These are phyloP conservation scores for Myxozyma vanderwaltii DNA, from an alignment of 805 yeast species.

Conservation along the genomic window DNA sequence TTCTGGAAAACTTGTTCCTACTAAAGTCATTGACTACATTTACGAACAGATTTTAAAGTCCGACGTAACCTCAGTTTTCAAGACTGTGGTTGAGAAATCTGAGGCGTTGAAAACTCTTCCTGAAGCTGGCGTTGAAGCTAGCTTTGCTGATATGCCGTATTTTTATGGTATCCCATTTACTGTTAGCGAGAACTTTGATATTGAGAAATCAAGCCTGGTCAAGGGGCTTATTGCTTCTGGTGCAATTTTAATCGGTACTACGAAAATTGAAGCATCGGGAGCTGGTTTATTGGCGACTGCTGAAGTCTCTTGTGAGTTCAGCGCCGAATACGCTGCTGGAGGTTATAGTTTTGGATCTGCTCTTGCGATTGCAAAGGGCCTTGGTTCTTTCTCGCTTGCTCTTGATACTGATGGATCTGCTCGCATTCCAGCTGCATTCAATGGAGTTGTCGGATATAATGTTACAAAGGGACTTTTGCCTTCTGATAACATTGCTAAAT, in stretches of 20 bases:
- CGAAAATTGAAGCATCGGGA: constrained; percentile 23
- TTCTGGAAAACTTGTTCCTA: constrained; percentile 17
- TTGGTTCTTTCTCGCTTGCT: constrained; percentile 25
- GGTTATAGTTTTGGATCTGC: constrained; percentile 32
- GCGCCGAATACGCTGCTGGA: constrained; percentile 24
- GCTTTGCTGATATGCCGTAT: constrained; percentile 27
- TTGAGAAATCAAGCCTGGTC: constrained; percentile 18
- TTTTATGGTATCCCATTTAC: constrained; percentile 32
- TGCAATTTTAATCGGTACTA: constrained; percentile 23
- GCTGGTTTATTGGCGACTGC: constrained; percentile 10
- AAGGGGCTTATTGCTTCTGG: constrained; percentile 20
- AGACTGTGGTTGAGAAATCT: constrained; percentile 17
- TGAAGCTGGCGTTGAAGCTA: constrained; percentile 14
- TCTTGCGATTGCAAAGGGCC: constrained; percentile 22
- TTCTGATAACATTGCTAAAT: constrained; percentile 13
- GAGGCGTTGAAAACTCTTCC: constrained; percentile 26
- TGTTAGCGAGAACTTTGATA: constrained; percentile 24
- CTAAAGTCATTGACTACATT: constrained; percentile 13
- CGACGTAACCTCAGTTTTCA: constrained; percentile 7
- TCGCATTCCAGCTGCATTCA: constrained; percentile 26
- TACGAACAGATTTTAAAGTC: constrained; percentile 16
- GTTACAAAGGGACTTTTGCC: constrained; percentile 29
- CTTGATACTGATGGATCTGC: constrained; percentile 31
- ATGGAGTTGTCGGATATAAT: constrained; percentile 29
- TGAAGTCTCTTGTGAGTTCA: constrained; percentile 14